Base-by-base conservation (phyloP, 164 flowering plant genomes). In the Magnolia kwangsiensis region DNA sequence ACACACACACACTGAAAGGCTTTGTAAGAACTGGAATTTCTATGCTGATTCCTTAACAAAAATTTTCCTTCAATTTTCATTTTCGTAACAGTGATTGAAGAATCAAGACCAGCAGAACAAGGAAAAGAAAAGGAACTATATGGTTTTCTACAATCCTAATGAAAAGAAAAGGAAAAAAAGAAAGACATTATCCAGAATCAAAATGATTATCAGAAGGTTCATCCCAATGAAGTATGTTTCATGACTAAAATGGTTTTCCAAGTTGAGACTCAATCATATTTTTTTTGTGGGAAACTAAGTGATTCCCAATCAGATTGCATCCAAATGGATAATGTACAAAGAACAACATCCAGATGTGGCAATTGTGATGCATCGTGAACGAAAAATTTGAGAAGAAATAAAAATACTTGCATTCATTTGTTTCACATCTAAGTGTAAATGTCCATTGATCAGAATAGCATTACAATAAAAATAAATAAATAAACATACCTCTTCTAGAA, bases 401-500 rank as follows among this genome's bases (percentile, higher is more conserved):
- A 23, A 66, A 21, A 31, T 29, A 14, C 9, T 19, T 7, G 13
- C 37, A 66, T 66, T 27, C 69, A 24, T 66, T 66, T 23, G 69
- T 24, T 66, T 66, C 5, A 66, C 3, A 69, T 70, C 7, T 63
- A 63, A 69, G 49, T 9, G 3, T 4, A 50, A 13, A n/a, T 66
- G 24, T 51, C 63, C 24, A 49, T 14, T 55, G 61, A 58, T 61
- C 20, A 45, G 2, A 51, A 76, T 55, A 14, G 72, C 5, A 29
- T 14, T 71, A 11, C 29, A 27, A 27, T 27, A 27, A 1, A 27
- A 27, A 27, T 27, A 27, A 27, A 27, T 27, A 27, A 27, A 27
- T 27, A 61, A 50, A 70, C 37, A 72, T 79, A 93, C 96, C 91
- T 89, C 75, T 75, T 86, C 83, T 37, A 82, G 49, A 70, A 93